Evolutionary conservation across 164 flowering plant genomes (phyloP).

Genomic region (Brasenia schreberi): DNA sequence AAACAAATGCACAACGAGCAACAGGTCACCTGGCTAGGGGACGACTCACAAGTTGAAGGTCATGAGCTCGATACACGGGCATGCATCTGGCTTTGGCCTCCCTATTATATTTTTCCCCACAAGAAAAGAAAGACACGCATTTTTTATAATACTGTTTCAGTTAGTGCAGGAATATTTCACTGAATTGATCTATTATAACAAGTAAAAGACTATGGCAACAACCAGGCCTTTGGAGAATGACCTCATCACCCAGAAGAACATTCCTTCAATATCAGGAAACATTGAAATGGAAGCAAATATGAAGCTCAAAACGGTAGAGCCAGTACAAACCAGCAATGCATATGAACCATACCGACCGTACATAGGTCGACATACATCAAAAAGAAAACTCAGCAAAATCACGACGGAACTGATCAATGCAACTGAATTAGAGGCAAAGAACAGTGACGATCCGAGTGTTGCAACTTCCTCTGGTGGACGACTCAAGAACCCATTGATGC

Average conservation of each 20-base stretch:
- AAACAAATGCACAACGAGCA: no score
- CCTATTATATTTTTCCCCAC: no score
- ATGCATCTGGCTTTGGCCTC: no score
- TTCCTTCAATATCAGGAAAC: neutral
- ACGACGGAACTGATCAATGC: neutral
- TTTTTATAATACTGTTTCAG: no score
- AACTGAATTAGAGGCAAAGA: neutral
- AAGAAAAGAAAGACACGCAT: no score
- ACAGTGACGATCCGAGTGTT: neutral
- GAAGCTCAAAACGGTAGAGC: neutral
- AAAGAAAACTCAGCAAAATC: neutral
- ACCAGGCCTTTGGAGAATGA: neutral
- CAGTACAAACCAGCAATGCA: neutral
- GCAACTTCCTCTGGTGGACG: neutral
- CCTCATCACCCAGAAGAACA: neutral
- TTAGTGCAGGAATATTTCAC: no score
- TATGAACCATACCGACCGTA: neutral
- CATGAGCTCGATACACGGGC: no score
- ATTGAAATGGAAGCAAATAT: neutral
- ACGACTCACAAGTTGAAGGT: no score
- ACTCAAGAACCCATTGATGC: neutral
- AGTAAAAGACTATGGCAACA: neutral
- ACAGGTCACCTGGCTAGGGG: no score
- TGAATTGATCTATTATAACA: neutral
- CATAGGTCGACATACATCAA: neutral